These are phyloP conservation scores for Fragosphaeria purpurea DNA, from an alignment of 2,329 filamentous ascomycete genomes.

Conservation along the genomic window DNA sequence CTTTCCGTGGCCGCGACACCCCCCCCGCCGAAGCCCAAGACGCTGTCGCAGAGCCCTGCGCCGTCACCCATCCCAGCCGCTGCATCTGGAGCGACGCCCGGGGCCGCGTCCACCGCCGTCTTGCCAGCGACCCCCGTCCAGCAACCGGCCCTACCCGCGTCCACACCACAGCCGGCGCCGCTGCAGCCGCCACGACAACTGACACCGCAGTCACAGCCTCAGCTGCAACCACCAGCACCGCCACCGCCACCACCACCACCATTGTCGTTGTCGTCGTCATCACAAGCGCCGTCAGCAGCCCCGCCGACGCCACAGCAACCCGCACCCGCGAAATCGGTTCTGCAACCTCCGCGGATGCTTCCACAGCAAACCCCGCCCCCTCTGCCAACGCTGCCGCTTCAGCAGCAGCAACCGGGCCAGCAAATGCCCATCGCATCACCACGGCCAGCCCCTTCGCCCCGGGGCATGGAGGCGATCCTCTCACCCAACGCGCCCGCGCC, in stretches of 20 bases:
- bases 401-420: neutral
- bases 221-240: conserved; percentile 8
- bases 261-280: neutral
- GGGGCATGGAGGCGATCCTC: conserved; percentile 20
- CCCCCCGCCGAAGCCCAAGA: conserved; percentile 24
- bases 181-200: neutral
- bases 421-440: conserved; percentile 1
- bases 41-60: conserved; percentile 13
- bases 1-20: conserved; percentile 18
- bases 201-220: neutral
- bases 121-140: conserved; percentile 1
- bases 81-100: neutral
- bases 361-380: neutral
- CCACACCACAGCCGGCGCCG: neutral
- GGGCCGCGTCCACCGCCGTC: too few species aligned
- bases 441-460: conserved; percentile 17
- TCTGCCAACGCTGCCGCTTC: neutral
- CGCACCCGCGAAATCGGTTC: neutral
- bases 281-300: neutral
- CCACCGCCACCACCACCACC: conserved; percentile 9
- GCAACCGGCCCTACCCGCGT: conserved; percentile 4
- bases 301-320: neutral
- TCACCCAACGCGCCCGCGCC: conserved; percentile 13
- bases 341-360: neutral
- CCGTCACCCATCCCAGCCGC: conserved; percentile 15